phyloP scores from a whole-genome alignment of 2,329 filamentous ascomycete genomes.

The Ramularia endophylla region DNA sequence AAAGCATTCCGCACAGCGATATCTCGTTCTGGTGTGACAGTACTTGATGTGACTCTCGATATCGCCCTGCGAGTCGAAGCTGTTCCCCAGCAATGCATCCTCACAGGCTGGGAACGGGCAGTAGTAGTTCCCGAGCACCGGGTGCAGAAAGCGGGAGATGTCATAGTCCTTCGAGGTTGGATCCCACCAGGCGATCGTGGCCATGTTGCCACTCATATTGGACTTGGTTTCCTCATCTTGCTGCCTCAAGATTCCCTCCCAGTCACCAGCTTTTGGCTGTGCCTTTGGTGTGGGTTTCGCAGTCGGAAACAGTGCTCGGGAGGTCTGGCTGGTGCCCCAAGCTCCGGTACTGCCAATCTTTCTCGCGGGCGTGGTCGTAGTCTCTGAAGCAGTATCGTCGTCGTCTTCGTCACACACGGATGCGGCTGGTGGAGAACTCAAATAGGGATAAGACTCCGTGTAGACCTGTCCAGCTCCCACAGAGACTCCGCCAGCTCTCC shows the following conservation, averaged over 20 bases:
- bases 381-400: background rate
- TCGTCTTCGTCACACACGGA: background rate
- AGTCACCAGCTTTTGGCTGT: conserved; percentile 5
- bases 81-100: conserved; percentile 17
- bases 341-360: background rate
- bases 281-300: conserved; percentile 7
- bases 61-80: conserved; percentile 26
- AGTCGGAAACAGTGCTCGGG: conserved; percentile 11
- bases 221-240: background rate
- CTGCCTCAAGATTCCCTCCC: conserved; percentile 6
- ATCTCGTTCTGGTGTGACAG: conserved; percentile 32
- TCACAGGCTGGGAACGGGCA: conserved; percentile 52
- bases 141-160: conserved; percentile 42
- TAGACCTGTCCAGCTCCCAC: background rate
- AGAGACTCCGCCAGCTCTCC: background rate
- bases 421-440: too few species aligned
- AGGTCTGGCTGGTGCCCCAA: conserved; percentile 7
- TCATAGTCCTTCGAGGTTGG: conserved; percentile 37
- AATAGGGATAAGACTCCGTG: too few species aligned
- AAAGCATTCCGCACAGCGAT: conserved; percentile 36
- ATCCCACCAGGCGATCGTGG: conserved; percentile 16
- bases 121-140: conserved; percentile 41
- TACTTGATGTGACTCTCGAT: conserved; percentile 26
- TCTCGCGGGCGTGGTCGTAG: background rate
- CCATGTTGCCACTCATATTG: conserved; percentile 8